These are phyloP conservation scores for Fusarium vanettenii DNA, from an alignment of 2,329 filamentous ascomycete genomes.

Conservation along the genomic window DNA sequence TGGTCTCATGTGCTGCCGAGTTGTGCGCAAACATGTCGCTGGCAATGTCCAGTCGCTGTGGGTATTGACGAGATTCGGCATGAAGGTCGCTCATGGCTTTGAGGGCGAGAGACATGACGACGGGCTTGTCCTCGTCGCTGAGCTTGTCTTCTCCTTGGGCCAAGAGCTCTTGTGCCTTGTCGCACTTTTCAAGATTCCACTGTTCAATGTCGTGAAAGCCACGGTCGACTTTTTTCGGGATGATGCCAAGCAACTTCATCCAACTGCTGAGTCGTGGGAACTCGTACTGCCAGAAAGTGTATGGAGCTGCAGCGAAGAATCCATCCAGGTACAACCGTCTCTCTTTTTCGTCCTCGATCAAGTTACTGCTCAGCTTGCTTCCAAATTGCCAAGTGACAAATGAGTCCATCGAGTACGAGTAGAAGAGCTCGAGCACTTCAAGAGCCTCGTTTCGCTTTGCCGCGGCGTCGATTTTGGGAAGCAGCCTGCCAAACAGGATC, in stretches of 20 bases:
- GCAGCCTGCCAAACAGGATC: slow-evolving; percentile 10
- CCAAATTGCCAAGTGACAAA: slow-evolving; percentile 29
- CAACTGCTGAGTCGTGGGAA: slow-evolving; percentile 1
- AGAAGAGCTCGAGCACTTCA: slow-evolving; percentile 17
- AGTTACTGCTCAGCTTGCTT: slow-evolving; percentile 8
- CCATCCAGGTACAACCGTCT: slow-evolving; percentile 14
- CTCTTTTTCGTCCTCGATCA: slow-evolving; percentile 22
- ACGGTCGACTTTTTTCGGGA: slow-evolving; percentile 13
- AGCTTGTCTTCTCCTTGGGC: background rate
- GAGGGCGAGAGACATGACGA: background rate
- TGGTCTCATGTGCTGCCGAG: slow-evolving; percentile 8
- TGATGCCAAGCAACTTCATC: slow-evolving; percentile 7
- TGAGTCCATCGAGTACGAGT: slow-evolving; percentile 27
- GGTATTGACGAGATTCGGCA: background rate
- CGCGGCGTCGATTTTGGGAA: background rate
- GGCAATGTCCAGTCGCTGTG: slow-evolving; percentile 6
- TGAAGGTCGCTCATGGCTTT: slow-evolving; percentile 6
- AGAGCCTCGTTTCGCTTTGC: slow-evolving; percentile 2
- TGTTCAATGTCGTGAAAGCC: slow-evolving; percentile 13
- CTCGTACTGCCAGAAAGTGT: slow-evolving; percentile 18
- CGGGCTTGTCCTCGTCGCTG: slow-evolving; percentile 1
- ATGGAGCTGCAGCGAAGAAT: slow-evolving; percentile 11
- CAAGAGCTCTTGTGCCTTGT: background rate
- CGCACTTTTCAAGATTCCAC: slow-evolving; percentile 20
- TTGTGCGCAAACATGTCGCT: slow-evolving; percentile 18